phyloP scores from a whole-genome alignment of 1,284 basidiomycete genomes.

The Microbotryum scabiosae region DNA sequence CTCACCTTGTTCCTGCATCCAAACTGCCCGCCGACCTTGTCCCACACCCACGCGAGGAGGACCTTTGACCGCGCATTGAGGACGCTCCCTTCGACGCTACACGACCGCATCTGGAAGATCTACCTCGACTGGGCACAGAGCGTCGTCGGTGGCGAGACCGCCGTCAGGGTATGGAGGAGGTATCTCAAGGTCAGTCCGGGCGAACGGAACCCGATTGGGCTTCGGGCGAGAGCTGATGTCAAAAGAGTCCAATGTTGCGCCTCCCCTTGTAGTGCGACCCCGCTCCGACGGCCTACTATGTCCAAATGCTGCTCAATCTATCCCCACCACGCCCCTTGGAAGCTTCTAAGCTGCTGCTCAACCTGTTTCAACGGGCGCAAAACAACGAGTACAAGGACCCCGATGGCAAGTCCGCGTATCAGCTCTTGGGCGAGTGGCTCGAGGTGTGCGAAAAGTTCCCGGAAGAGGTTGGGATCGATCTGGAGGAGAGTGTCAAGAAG shows the following conservation, averaged over 20 bases:
- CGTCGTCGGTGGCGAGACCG: conserved; percentile 68
- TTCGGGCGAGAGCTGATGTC: no score
- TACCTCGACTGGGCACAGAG: conserved; percentile 80
- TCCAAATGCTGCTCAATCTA: conserved; percentile 56
- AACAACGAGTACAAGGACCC: conserved; percentile 76
- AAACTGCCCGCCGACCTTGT: conserved; percentile 72
- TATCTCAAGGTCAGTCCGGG: conserved; percentile 57
- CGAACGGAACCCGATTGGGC: neutral
- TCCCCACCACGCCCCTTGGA: conserved; percentile 74
- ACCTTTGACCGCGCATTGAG: conserved; percentile 93
- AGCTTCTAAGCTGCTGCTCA: conserved; percentile 82
- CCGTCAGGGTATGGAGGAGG: conserved; percentile 78
- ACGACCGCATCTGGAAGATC: conserved; percentile 83
- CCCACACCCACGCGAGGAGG: conserved; percentile 79
- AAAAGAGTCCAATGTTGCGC: neutral
- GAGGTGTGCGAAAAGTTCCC: conserved; percentile 84
- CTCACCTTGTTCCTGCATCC: conserved; percentile 84
- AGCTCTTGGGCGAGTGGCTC: conserved; percentile 85
- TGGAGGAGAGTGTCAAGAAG: conserved; percentile 49
- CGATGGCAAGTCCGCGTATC: conserved; percentile 92
- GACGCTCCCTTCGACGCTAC: conserved; percentile 87
- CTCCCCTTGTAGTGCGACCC: conserved; percentile 53
- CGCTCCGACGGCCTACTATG: conserved; percentile 75
- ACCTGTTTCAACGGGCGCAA: conserved; percentile 65
- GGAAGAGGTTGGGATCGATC: conserved; percentile 83